Evolutionary conservation across 2,329 filamentous ascomycete genomes (phyloP), one percentile per base, ranked within the genome.

Genomic region (Fusarium musae): DNA sequence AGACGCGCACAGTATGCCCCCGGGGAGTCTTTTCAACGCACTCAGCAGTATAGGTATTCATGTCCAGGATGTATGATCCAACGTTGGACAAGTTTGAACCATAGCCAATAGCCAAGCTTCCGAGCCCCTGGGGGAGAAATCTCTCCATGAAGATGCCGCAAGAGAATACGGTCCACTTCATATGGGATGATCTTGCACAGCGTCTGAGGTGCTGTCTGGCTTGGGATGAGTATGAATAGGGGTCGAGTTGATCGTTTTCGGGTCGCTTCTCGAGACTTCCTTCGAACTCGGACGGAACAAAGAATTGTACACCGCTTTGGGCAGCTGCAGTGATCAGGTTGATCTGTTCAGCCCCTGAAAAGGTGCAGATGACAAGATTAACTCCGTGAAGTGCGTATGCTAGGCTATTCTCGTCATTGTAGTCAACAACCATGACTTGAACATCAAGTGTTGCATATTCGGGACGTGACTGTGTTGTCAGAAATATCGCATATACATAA

Each of bases 121-220:
- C 84, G 66, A 95, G 85, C 1, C 93, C 93, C 6, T 88, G 89
- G 0, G 90, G 90, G 26, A 89, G 89, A 76, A 95, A 94, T 2
- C 92, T 85, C 78, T 95, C 93, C 84, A 94, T 95, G 72, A 95
- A 90, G 36, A 94, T 82, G 26, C 93, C 93, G 75, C 93, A 95
- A 0, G 90, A 89, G 80, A 95, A 94, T 32, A 91, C 85, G 0
- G 92, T 94, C 69, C 88, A 93, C 46, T 87, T 86, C 83, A 95
- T 93, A 9, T 67, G 52, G 10, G 66, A 82, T 6, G 84, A 82
- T 9, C 83, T 79, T 19, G 84, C 81, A 79, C 89, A 91, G 54
- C 89, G 85, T 53, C 86, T 84, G 8, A 93, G 82, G 21, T 88
- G 84, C 4, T 85, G 83, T 10, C 91, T 83, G 4, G 91, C 90